Base-by-base conservation (phyloP, 768 basidiomycete species). In the Xerocomellus dryophilus region DNA sequence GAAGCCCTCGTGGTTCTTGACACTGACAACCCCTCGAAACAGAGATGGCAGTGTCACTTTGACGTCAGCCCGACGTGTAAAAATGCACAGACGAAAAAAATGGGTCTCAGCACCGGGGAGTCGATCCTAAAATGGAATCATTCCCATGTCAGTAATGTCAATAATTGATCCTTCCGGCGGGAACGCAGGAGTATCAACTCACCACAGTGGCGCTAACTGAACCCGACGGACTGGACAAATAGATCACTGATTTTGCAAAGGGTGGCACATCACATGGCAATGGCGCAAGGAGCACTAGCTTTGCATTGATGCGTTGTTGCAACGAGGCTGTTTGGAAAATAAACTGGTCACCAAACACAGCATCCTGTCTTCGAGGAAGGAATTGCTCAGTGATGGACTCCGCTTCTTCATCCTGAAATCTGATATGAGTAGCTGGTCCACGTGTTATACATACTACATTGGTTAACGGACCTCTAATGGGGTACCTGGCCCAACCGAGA, bases 191-290 rank as follows among this genome's bases (percentile, higher is more conserved):
- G 21, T 35, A 23, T 40, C 43, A 41, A 57, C 71, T 61, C 42
- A 72, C 70, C 42, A 70, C 56, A 27, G 53, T 53, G 42, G 61
- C 61, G 11, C 43, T 54, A 42, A 71, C 47, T 14, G 68, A 41
- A n/a, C 62, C 66, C 29, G 62, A 62, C 17, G 60, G 29, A 49
- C 61, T 70, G 17, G 70, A 66, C 56, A 70, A 50, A 58, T 65
- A 72, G 17, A 70, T 62, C 25, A 61, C 68, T 15, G 68, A 70
- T 55, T 71, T 70, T n/a, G 69, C 70, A 56, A 68, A 60, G 1
- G 70, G 64, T 20, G 61, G 56, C 40, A 36, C 32, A 43, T 71
- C 71, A 42, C 58, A 65, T n/a, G 67, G 58, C 25, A 61, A 36
- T 21, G 65, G 69, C 29, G 70, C 50, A 9, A 66, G 66, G 10